Base-by-base conservation (phyloP, 2,329 filamentous ascomycete species). In the Microsporum canis region DNA sequence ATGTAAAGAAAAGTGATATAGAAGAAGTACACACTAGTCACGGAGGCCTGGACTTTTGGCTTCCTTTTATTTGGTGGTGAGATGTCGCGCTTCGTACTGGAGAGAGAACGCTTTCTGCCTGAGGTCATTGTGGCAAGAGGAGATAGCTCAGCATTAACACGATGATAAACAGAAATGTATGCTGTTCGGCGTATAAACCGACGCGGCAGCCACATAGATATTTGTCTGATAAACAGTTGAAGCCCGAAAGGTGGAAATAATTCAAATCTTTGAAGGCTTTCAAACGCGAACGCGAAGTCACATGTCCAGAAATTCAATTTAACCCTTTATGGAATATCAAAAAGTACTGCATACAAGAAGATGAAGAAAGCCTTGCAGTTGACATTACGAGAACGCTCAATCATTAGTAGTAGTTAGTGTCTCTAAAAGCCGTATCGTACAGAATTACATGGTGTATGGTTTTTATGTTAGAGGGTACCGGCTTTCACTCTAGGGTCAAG, bases 401-500 rank as follows among this genome's bases (percentile, higher is more conserved):
- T 29, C 5, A 57, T 41, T 49, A 49, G 45, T 29, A 49, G 45
- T 31, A 27, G 23, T 31, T 6, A 2, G 23, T 7, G 8, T 5
- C 12, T 49, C 23, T 49, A 49, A 36, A 38, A 41, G 17, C 1
- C 17, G 17, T 41, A 57, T 41, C 5, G 55, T 57, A 57, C 38
- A 43, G 39, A 43, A 57, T 41, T 38, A 38, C 17, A 55, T 55
- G 14, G n/a, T 39, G 17, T n/a, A 14, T 43, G 39, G 39, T 43
- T 12, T 14, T 4, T 43, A n/a, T 43, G 39, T 29, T 17, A 57
- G 39, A 59, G 17, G 34, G 33, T 12, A 14, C 60, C 69, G 76
- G 53, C 82, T 69, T 80, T 84, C 43, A 84, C 80, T 61, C 83
- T 76, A 2, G 83, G 83, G 68, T 86, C 83, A 64, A 86, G 71